Percentiles rank a stretch among this genome's conserved stretches.
Evolutionary conservation across 805 yeast species (phyloP).

Genomic region (Starmerella asiatica): DNA sequence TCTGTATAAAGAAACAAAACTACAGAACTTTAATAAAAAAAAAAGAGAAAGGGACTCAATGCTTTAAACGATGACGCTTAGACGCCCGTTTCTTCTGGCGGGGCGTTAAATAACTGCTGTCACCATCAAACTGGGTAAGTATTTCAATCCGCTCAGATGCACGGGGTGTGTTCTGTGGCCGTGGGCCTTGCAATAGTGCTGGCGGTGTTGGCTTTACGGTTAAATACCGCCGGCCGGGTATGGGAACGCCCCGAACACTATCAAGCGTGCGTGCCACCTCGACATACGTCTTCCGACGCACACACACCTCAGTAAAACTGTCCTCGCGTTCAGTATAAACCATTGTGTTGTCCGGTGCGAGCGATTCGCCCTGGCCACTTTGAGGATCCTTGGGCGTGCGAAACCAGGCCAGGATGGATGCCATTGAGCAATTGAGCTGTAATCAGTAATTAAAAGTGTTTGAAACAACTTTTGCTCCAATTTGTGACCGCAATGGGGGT

Average conservation of each 20-base stretch:
- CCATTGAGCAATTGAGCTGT: too few relatives aligned
- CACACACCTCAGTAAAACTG: conserved; percentile 36
- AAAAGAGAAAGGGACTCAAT: too few relatives aligned
- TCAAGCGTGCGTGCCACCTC: conserved; percentile 29
- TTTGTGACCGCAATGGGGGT: too few relatives aligned
- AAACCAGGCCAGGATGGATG: conserved; percentile 4
- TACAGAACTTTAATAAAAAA: too few relatives aligned
- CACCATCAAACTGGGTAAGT: neutral
- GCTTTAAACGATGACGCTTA: too few relatives aligned
- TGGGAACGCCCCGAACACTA: too few relatives aligned
- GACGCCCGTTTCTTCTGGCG: neutral
- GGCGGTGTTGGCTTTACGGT: neutral
- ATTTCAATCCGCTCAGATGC: neutral
- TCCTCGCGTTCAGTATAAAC: conserved; percentile 22
- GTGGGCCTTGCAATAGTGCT: too few relatives aligned
- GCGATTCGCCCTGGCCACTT: conserved; percentile 3
- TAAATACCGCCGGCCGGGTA: too few relatives aligned
- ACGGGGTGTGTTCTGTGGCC: neutral
- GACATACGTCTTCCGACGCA: conserved; percentile 40
- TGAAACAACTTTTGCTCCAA: too few relatives aligned
- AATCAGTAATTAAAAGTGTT: too few relatives aligned
- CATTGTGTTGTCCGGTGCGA: conserved; percentile 12
- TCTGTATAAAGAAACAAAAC: too few relatives aligned
- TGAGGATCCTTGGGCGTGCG: conserved; percentile 6
- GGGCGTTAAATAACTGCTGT: neutral